phyloP scores from a whole-genome alignment of 2,329 filamentous ascomycete genomes.

The Alternaria triticimaculans region DNA sequence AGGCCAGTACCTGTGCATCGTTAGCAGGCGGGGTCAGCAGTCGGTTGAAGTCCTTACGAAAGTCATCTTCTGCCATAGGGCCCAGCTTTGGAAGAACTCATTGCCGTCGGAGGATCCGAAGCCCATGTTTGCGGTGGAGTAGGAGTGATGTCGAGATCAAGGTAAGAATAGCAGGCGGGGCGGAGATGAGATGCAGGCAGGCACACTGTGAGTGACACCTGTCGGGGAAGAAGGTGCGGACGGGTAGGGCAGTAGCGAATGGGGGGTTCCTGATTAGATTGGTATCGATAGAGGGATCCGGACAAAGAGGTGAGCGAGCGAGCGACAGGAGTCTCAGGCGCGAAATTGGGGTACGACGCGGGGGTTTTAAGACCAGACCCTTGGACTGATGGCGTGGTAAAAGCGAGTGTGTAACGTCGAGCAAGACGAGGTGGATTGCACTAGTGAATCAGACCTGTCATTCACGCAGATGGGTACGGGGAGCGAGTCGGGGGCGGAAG shows the following conservation, averaged over 20 bases:
- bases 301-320: neutral
- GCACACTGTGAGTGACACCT: conserved; percentile 13
- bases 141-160: conserved; percentile 19
- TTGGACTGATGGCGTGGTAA: conserved; percentile 28
- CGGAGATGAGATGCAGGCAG: conserved; percentile 21
- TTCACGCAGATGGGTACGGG: neutral
- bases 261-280: neutral
- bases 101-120: conserved; percentile 38
- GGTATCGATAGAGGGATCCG: conserved; percentile 7
- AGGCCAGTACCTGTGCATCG: conserved; percentile 69
- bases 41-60: conserved; percentile 68
- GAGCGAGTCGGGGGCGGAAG: conserved; percentile 31
- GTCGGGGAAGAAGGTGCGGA: conserved; percentile 23
- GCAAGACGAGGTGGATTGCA: conserved; percentile 40
- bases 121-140: conserved; percentile 23
- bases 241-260: conserved; percentile 1
- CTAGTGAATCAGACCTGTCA: conserved; percentile 34
- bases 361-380: conserved; percentile 26
- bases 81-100: conserved; percentile 64
- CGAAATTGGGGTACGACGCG: conserved; percentile 21
- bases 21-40: conserved; percentile 27
- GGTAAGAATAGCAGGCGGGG: conserved; percentile 29
- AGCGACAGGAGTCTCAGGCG: conserved; percentile 18
- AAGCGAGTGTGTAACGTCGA: conserved; percentile 43
- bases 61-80: conserved; percentile 87